Evolutionary conservation across 2,329 filamentous ascomycete genomes (phyloP).

Genomic region (Aureobasidium sp.): DNA sequence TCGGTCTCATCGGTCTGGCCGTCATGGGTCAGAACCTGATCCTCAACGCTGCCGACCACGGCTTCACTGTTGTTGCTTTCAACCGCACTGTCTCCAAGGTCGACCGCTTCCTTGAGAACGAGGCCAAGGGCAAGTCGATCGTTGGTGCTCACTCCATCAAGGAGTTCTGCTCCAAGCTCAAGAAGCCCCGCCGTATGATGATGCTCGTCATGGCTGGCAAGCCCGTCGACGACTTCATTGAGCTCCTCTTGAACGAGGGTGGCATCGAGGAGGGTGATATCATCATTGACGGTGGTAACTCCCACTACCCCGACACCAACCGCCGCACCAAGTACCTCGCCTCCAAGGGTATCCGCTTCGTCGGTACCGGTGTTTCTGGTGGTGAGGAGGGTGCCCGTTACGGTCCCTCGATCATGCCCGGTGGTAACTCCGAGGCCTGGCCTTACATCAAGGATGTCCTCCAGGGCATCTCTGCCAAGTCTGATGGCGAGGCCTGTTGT

Average conservation of each 20-base stretch:
- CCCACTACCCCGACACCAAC: conserved; percentile 98
- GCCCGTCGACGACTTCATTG: conserved; percentile 98
- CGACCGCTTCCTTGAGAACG: conserved; percentile 51
- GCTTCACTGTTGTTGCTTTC: conserved; percentile 95
- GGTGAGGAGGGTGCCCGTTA: conserved; percentile 99
- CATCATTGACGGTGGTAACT: conserved; percentile 99
- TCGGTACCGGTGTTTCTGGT: conserved; percentile 95
- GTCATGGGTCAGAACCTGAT: conserved; percentile 48
- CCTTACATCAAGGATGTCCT: conserved; percentile 98
- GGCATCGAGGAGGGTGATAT: conserved; percentile 82
- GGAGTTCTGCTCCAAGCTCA: conserved; percentile 94
- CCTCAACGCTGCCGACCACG: conserved; percentile 48
- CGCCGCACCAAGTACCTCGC: conserved; percentile 85
- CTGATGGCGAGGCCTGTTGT: conserved; percentile 93
- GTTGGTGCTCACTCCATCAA: conserved; percentile 87
- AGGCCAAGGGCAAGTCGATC: conserved; percentile 71
- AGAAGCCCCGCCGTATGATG: conserved; percentile 95
- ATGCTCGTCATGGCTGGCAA: conserved; percentile 97
- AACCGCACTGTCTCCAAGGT: conserved; percentile 99
- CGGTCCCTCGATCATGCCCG: conserved; percentile 96
- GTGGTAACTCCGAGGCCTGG: conserved; percentile 97
- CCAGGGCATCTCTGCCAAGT: conserved; percentile 96
- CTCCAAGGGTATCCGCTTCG: conserved; percentile 84
- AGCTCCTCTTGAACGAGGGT: conserved; percentile 63
- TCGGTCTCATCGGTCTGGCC: conserved; percentile 47